These are phyloP conservation scores for Eimeria praecox DNA, from an alignment of 169 alveolate species.

Conservation along the genomic window DNA sequence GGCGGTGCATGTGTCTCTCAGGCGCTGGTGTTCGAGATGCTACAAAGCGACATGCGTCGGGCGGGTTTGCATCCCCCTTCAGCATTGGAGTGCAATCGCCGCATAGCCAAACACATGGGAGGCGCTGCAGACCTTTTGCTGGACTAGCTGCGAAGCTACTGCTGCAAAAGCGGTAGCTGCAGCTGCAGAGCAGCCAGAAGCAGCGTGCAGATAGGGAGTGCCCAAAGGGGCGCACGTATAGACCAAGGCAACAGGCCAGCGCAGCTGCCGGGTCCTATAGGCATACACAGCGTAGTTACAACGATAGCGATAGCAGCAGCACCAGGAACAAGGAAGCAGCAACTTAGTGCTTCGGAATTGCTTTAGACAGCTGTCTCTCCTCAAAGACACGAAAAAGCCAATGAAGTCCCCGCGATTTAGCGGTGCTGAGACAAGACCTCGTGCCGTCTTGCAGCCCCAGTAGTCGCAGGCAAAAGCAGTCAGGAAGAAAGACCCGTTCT, in stretches of 20 bases:
- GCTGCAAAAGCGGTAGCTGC: background rate
- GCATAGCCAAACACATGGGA: constrained; percentile 21
- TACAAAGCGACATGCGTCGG: constrained; percentile 81
- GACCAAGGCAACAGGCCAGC: background rate
- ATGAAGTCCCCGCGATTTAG: background rate
- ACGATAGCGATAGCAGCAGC: constrained; percentile 20
- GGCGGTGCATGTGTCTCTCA: constrained; percentile 20
- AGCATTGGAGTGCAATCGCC: constrained; percentile 58
- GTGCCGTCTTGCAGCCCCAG: background rate
- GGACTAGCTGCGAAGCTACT: background rate
- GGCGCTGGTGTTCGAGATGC: constrained; percentile 86
- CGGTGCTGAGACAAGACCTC: background rate
- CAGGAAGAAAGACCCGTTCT: background rate
- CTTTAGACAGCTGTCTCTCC: background rate
- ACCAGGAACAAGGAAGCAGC: background rate
- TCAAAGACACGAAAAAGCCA: background rate
- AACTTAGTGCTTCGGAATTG: background rate
- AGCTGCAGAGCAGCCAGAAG: background rate
- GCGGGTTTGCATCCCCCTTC: constrained; percentile 77
- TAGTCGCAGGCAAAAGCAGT: background rate
- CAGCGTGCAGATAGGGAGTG: constrained; percentile 6
- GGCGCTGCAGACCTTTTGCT: constrained; percentile 4
- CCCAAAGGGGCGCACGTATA: background rate
- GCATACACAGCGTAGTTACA: background rate
- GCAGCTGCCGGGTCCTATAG: background rate